phyloP scores from a whole-genome alignment of 1,139 yeast species.

The Debaryomyces singareniensis region DNA sequence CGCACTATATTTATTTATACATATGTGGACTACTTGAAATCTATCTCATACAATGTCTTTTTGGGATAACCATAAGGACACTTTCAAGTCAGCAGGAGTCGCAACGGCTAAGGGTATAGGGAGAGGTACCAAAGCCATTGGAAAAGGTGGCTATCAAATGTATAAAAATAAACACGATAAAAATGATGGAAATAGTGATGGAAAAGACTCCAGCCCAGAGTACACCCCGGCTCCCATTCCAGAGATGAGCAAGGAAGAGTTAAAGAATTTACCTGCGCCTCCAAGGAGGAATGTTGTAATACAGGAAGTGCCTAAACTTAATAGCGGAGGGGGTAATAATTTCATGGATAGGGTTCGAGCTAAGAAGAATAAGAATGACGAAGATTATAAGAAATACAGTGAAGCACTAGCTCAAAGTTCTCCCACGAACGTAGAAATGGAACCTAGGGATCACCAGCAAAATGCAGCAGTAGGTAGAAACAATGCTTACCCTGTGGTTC shows the following conservation, averaged over 20 bases:
- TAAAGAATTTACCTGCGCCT: slow-evolving; percentile 30
- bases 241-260: slow-evolving; percentile 15
- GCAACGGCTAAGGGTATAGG: slow-evolving; percentile 47
- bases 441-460: slow-evolving; percentile 1
- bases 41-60: slow-evolving; percentile 36
- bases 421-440: no score
- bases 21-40: no score
- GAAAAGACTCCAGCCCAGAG: not conserved
- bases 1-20: not conserved
- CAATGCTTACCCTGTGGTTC: no score
- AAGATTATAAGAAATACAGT: no score
- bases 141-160: slow-evolving; percentile 45
- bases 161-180: slow-evolving; percentile 36
- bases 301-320: slow-evolving; percentile 6
- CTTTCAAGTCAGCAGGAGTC: slow-evolving; percentile 41
- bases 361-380: slow-evolving; percentile 1
- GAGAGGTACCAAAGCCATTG: slow-evolving; percentile 39
- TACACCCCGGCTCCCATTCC: slow-evolving; percentile 7
- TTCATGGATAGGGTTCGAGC: not conserved
- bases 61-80: slow-evolving; percentile 50
- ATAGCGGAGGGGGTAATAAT: slow-evolving; percentile 7
- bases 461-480: not conserved
- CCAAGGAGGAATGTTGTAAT: slow-evolving; percentile 29
- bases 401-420: no score
- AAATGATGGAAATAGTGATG: slow-evolving; percentile 12